Conservation (phyloP, 2,329 filamentous ascomycete species). For the Septoria petroselini region DNA sequence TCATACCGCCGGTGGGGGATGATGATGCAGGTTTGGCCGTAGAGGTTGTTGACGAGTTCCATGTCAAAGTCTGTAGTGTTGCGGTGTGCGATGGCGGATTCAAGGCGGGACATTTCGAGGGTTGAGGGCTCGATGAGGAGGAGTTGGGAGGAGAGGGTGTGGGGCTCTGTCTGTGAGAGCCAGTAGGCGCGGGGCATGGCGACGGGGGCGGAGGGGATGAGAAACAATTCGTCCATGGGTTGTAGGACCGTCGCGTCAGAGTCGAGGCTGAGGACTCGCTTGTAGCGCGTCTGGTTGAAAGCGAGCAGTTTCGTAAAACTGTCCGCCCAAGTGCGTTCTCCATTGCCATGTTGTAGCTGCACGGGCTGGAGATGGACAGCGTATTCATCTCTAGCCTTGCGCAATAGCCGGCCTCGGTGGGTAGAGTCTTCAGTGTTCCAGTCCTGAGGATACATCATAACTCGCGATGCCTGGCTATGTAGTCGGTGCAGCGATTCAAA, state of each 20-base stretch:
- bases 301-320: conserved; percentile 66
- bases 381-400: conserved; percentile 49
- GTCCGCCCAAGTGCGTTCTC: conserved; percentile 56
- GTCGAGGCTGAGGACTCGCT: conserved; percentile 56
- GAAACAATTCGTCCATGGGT: conserved; percentile 65
- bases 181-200: conserved; percentile 70
- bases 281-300: conserved; percentile 63
- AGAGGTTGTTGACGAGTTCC: conserved; percentile 65
- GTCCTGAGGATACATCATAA: conserved; percentile 45
- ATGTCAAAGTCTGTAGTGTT: conserved; percentile 56
- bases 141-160: conserved; percentile 55
- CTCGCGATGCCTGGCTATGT: conserved; percentile 43
- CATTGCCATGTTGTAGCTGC: conserved; percentile 33
- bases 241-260: conserved; percentile 59
- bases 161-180: conserved; percentile 43
- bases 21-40: conserved; percentile 56
- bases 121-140: conserved; percentile 60
- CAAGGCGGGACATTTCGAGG: conserved; percentile 1
- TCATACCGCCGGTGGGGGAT: conserved; percentile 63
- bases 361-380: conserved; percentile 50
- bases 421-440: conserved; percentile 25
- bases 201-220: conserved; percentile 57
- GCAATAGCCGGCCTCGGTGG: conserved; percentile 42
- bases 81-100: conserved; percentile 46
- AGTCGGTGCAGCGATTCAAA: conserved; percentile 43